These are phyloP conservation scores for Udeniomyces megalosporus DNA, from an alignment of 768 basidiomycete genomes.

Conservation along the genomic window DNA sequence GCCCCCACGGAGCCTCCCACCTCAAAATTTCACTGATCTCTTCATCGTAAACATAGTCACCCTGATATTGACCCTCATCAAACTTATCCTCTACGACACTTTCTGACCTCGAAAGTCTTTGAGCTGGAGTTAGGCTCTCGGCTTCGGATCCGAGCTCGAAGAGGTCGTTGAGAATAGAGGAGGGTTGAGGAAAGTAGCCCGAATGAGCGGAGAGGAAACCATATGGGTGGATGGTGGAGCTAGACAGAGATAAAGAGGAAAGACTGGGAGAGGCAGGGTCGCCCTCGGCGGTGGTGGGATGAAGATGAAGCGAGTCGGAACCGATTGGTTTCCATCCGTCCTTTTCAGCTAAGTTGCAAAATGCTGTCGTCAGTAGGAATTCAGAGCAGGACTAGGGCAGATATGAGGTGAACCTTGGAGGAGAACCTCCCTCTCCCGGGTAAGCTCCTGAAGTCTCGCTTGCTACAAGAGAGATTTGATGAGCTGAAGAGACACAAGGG, in stretches of 20 bases:
- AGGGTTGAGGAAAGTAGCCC: slow-evolving; percentile 57
- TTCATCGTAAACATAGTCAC: slow-evolving; percentile 62
- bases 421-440: slow-evolving; percentile 40
- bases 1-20: slow-evolving; percentile 44
- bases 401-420: slow-evolving; percentile 19
- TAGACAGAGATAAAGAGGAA: slow-evolving; percentile 24
- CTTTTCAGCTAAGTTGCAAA: slow-evolving; percentile 40
- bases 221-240: slow-evolving; percentile 37
- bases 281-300: slow-evolving; percentile 36
- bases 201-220: slow-evolving; percentile 62
- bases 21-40: slow-evolving; percentile 52
- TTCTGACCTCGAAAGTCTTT: slow-evolving; percentile 42
- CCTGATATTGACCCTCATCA: slow-evolving; percentile 40
- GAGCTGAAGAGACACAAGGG: too few species aligned
- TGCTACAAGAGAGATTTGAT: too few species aligned
- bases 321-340: slow-evolving; percentile 30
- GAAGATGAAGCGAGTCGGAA: slow-evolving; percentile 65
- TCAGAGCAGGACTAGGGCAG: too few species aligned
- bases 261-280: slow-evolving; percentile 2
- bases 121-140: slow-evolving; percentile 40
- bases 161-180: slow-evolving; percentile 62
- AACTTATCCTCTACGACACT: slow-evolving; percentile 59
- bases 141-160: slow-evolving; percentile 58
- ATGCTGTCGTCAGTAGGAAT: not conserved
- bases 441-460: slow-evolving; percentile 33